Base-by-base conservation (phyloP, 2,329 filamentous ascomycete species). In the Alternaria arbusti region DNA sequence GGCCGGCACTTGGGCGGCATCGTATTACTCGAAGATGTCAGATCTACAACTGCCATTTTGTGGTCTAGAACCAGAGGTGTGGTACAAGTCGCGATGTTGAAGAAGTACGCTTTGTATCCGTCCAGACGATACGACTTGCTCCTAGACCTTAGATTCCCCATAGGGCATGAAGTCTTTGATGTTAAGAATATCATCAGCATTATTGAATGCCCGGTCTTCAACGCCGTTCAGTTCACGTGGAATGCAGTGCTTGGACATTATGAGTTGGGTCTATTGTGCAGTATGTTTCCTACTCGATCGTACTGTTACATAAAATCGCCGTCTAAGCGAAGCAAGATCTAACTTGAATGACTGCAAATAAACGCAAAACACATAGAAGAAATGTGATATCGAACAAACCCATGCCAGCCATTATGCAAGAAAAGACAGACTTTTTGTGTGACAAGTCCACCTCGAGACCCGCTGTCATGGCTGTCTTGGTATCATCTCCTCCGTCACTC, bases 201-300 rank as follows among this genome's bases (percentile, higher is more conserved):
- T 9, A 4, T 36, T 2, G 3, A 36, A 36, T 36, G 32, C 32
- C 32, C 32, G 4, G 32, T 36, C 1, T 3, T 5, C 2, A 36
- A 36, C 5, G 32, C 5, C 13, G 22, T 40, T 25, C 15, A 0
- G 5, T 23, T 40, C 28, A 25, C 30, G 1, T 1, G 30, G 4
- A 40, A n/a, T 40, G n/a, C 23, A 28, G 4, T 28, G 36, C 22
- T 23, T 47, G 45, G 54, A 58, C 60, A 70, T 69, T 69, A 65
- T 69, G 66, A 66, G 65, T 70, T 57, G 64, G 64, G 69, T 75
- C 73, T 75, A 75, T 74, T 73, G 65, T 73, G 73, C 71, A 75
- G 73, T 70, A 70, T 64, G 64, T 57, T 62, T 72, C 67, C 70
- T 67, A 63, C 63, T 64, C 61, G 61, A 69, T 70, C 68, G 68